These are phyloP conservation scores for Vitis cinerea DNA, from an alignment of 164 flowering plant species.

Conservation along the genomic window DNA sequence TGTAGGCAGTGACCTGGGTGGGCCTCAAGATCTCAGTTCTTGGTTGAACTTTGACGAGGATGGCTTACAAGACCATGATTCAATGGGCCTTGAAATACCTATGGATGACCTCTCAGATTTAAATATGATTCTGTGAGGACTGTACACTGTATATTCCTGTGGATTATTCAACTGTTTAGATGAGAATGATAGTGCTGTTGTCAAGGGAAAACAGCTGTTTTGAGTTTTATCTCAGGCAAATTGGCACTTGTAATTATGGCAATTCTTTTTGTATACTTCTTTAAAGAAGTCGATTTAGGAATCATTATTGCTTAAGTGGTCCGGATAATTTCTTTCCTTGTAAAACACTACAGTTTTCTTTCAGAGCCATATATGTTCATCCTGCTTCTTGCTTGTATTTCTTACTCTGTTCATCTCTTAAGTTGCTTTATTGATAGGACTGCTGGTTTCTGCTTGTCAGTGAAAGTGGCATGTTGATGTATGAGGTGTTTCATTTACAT, in stretches of 20 bases:
- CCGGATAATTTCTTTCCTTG: constrained; percentile 16
- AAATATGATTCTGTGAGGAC: constrained; percentile 46
- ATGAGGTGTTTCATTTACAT: not conserved
- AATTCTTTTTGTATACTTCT: constrained; percentile 44
- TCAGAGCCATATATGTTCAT: not conserved
- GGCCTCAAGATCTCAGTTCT: constrained; percentile 44
- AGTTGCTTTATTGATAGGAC: not conserved
- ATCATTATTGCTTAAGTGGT: constrained; percentile 23
- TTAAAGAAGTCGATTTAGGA: constrained; percentile 16
- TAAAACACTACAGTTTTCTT: constrained; percentile 15
- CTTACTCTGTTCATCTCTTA: not conserved
- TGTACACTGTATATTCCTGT: constrained; percentile 33
- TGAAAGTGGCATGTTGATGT: not conserved
- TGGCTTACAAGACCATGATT: constrained; percentile 54
- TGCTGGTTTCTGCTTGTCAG: not conserved
- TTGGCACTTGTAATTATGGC: constrained; percentile 44
- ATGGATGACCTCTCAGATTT: constrained; percentile 73
- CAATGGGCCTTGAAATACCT: constrained; percentile 64
- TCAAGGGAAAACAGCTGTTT: constrained; percentile 25
- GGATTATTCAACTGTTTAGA: constrained; percentile 27
- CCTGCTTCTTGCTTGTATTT: not conserved
- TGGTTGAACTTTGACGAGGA: constrained; percentile 61
- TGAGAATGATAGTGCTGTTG: constrained; percentile 22
- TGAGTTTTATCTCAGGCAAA: constrained; percentile 20
- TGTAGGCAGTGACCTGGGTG: constrained; percentile 33